phyloP scores from a whole-genome alignment of 23 red algal species.

The Gracilariopsis chorda region DNA sequence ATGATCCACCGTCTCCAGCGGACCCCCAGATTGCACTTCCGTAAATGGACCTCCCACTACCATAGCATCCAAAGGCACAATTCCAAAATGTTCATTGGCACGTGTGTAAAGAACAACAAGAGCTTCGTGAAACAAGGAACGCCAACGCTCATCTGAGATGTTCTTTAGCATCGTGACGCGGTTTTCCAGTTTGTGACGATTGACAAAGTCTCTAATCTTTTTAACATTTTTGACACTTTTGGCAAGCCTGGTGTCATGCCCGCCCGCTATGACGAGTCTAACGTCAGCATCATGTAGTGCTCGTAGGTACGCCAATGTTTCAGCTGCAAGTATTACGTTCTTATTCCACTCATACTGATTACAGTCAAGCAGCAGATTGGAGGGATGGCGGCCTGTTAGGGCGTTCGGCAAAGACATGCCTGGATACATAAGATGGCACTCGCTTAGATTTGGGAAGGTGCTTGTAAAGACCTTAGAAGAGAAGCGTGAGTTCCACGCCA shows the following conservation, averaged over 20 bases:
- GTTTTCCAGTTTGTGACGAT: neutral
- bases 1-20: conserved; percentile 71
- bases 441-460: conserved; percentile 29
- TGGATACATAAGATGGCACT: conserved; percentile 65
- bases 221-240: conserved; percentile 72
- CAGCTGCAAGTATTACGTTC: conserved; percentile 54
- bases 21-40: conserved; percentile 66
- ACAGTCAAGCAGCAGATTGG: conserved; percentile 45
- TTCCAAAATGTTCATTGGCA: conserved; percentile 88
- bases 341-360: conserved; percentile 92
- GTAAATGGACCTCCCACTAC: conserved; percentile 65
- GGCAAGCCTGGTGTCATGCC: conserved; percentile 66
- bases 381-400: neutral
- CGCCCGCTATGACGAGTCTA: conserved; percentile 74
- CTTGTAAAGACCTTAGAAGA: conserved; percentile 31
- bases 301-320: conserved; percentile 3
- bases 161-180: conserved; percentile 46
- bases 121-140: conserved; percentile 10
- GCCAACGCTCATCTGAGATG: conserved; percentile 28
- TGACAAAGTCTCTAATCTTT: conserved; percentile 6
- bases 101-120: conserved; percentile 77
- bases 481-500: conserved; percentile 75
- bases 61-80: conserved; percentile 94
- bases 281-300: neutral
- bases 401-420: neutral